Percentiles rank a stretch among this genome's conserved stretches.
Evolutionary conservation across 2,329 filamentous ascomycete species (phyloP).

Genomic region (Colletotrichum theobromicola): DNA sequence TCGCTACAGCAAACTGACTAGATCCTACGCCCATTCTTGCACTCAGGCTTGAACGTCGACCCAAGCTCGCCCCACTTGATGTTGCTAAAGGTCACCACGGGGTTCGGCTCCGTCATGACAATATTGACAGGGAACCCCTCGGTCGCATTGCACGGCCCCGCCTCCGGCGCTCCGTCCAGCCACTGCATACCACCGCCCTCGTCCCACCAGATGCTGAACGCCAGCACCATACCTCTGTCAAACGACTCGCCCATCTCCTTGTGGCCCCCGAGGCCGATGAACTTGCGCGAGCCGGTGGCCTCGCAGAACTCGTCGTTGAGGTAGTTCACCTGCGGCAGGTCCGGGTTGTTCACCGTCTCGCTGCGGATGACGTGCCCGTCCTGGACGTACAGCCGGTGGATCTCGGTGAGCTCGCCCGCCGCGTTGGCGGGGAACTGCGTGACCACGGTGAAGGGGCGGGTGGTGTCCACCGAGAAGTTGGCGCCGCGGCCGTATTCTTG

Average conservation of each 20-base stretch:
- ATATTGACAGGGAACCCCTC: conserved; percentile 58
- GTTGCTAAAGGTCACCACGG: conserved; percentile 59
- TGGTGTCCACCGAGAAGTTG: conserved; percentile 38
- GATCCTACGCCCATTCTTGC: conserved; percentile 4
- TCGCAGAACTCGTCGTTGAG: conserved; percentile 41
- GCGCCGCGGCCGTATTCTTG: conserved; percentile 37
- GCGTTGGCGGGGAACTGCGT: conserved; percentile 52
- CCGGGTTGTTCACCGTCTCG: conserved; percentile 33
- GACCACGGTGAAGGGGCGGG: conserved; percentile 47
- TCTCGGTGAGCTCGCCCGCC: conserved; percentile 43
- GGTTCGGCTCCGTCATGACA: conserved; percentile 47
- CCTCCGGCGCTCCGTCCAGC: conserved; percentile 48
- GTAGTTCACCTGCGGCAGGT: conserved; percentile 36
- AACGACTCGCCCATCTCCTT: conserved; percentile 51
- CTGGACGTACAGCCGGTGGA: conserved; percentile 55
- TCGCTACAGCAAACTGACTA: neutral
- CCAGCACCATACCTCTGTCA: conserved; percentile 54
- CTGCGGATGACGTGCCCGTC: conserved; percentile 53
- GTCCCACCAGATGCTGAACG: conserved; percentile 59
- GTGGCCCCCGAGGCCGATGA: conserved; percentile 43
- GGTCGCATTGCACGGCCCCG: conserved; percentile 58
- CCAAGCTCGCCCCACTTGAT: conserved; percentile 67
- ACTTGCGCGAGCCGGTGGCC: conserved; percentile 32
- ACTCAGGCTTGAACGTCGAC: conserved; percentile 46
- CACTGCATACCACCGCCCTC: conserved; percentile 56